Evolutionary conservation across 1,284 basidiomycete species (phyloP).

Genomic region (Malassezia arunalokei): DNA sequence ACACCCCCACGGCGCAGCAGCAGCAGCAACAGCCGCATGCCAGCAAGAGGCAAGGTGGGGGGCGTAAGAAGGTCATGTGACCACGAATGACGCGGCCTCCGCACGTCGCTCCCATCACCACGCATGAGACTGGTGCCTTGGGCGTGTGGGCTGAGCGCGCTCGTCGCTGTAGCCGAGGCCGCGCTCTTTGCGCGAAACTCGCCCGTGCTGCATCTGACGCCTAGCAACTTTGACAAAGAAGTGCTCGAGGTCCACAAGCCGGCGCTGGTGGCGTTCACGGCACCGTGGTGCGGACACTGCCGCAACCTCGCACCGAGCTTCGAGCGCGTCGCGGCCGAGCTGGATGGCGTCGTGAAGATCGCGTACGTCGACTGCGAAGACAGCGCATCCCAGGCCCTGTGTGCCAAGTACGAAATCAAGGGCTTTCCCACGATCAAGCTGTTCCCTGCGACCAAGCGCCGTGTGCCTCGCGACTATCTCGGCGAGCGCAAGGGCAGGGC

Average conservation of each 20-base stretch:
- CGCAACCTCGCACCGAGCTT: conserved; percentile 74
- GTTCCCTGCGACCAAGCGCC: conserved; percentile 49
- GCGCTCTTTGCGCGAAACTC: conserved; percentile 34
- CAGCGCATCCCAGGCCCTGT: conserved; percentile 66
- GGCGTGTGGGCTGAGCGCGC: neutral
- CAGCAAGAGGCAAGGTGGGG: too few relatives aligned
- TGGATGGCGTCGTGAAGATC: conserved; percentile 70
- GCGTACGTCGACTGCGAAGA: conserved; percentile 86
- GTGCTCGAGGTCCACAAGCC: conserved; percentile 44
- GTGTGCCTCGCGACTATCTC: conserved; percentile 60
- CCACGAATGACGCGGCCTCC: neutral
- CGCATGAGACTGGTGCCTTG: conserved; percentile 15
- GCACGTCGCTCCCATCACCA: neutral
- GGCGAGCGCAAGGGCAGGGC: conserved; percentile 62
- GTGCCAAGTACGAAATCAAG: conserved; percentile 69
- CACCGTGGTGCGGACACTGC: conserved; percentile 56
- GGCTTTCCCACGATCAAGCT: conserved; percentile 81
- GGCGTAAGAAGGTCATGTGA: too few relatives aligned
- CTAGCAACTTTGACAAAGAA: conserved; percentile 33
- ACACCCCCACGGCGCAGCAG: neutral
- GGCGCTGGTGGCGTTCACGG: conserved; percentile 46
- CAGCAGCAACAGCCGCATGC: too few relatives aligned
- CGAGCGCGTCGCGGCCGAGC: conserved; percentile 63
- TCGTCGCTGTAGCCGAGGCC: conserved; percentile 11
- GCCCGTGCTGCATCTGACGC: conserved; percentile 26